Percentiles rank a stretch among this genome's conserved stretches.
These are phyloP conservation scores for Carex arenaria DNA, from an alignment of 202 grass and related monocot genomes.

Conservation along the genomic window DNA sequence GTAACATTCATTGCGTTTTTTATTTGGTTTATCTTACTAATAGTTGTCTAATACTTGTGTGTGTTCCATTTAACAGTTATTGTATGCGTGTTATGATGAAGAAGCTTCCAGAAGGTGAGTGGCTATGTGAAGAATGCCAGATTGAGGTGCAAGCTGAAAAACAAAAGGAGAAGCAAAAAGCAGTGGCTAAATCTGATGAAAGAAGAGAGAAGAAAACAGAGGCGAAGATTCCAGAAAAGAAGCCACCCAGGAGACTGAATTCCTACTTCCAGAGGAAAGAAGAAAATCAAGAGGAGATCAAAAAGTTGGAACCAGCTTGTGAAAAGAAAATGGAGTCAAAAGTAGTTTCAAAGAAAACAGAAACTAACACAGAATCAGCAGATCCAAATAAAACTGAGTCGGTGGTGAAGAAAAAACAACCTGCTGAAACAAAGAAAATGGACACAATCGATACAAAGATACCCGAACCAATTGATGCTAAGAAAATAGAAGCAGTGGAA, in stretches of 20 bases:
- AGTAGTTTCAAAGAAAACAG: background rate
- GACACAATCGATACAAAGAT: background rate
- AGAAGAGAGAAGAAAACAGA: constrained; percentile 30
- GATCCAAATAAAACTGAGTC: constrained; percentile 9
- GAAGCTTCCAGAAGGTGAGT: constrained; percentile 69
- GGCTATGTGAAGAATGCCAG: constrained; percentile 90
- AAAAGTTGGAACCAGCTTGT: constrained; percentile 14
- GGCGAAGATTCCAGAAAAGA: constrained; percentile 15
- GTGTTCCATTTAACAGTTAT: constrained; percentile 54
- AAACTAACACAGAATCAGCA: constrained; percentile 1
- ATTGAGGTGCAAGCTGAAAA: constrained; percentile 43
- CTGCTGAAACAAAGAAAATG: constrained; percentile 8
- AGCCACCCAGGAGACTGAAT: constrained; percentile 28
- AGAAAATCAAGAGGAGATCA: constrained; percentile 30
- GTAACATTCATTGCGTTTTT: background rate
- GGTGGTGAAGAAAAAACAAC: constrained; percentile 4
- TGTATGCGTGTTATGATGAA: constrained; percentile 75
- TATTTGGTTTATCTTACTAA: constrained; percentile 13
- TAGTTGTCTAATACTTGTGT: constrained; percentile 12
- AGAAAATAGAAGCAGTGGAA: constrained; percentile 24
- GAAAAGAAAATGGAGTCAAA: constrained; percentile 2
- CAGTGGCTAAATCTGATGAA: constrained; percentile 16
- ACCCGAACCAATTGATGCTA: background rate
- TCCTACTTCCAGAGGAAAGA: constrained; percentile 33
- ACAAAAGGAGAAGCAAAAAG: constrained; percentile 44